Base-by-base conservation (phyloP, 108 stramenopile genomes). In the Cyclotella choctawhatcheeana region DNA sequence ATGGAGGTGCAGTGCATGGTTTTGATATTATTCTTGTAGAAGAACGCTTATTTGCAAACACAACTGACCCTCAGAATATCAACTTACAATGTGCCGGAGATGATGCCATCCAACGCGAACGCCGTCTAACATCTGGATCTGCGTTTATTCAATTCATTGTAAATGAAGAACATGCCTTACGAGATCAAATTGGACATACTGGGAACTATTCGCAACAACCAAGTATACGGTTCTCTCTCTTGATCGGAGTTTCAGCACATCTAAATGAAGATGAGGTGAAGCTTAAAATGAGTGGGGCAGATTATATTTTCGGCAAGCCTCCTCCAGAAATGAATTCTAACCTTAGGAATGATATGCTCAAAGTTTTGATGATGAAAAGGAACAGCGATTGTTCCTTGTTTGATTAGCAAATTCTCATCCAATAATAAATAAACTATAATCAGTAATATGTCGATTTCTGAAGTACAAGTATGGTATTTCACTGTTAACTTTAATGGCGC, bases 11-110 rank as follows among this genome's bases (percentile, higher is more conserved):
- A 1, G 47, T 67, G 8, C 76, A 83, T 63, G 78, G 74, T 2
- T 89, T 82, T 64, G 89, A 89, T 54, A 71, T 89, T 25, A 84
- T 89, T 29, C 69, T 89, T 51, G 71, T 84, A 5, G 89, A 87
- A 60, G 84, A 89, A 44, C 59, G 77, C 7, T 71, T 89, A 12
- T 25, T 61, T 44, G 52, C 60, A 12, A 25, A 67, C 40, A 33
- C n/a, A 14, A 8, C 35, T 33, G 5, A 44, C n/a, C n/a, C n/a
- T n/a, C n/a, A n/a, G n/a, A n/a, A n/a, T n/a, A n/a, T n/a, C n/a
- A n/a, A n/a, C n/a, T n/a, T n/a, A n/a, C 76, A 69, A 62, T 34
- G 59, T 54, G 69, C 69, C 13, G 68, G 73, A 30, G 71, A 79
- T 73, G 82, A 75, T 52, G 59, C 73, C 17, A 64, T 65, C 37